Percentiles rank a stretch among this genome's conserved stretches.
Evolutionary conservation across 225 moss, liverwort and hornwort genomes (phyloP).

Genomic region (Ulota crispa): DNA sequence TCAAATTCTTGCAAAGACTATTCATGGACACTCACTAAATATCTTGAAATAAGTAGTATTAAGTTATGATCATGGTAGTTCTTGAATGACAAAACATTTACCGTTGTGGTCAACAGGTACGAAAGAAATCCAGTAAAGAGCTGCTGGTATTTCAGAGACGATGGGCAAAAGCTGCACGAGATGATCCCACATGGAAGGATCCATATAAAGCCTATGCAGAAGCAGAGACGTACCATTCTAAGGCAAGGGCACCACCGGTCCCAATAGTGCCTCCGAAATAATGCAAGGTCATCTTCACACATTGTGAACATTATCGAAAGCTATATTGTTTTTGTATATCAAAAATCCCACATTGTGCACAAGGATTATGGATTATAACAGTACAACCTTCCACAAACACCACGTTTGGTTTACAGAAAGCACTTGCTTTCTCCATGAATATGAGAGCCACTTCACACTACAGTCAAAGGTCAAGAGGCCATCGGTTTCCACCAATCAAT

Average conservation of each 20-base stretch:
- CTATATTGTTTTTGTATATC: background rate
- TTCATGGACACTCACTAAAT: background rate
- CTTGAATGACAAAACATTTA: background rate
- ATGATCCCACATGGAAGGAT: constrained; percentile 62
- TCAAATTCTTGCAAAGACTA: too few species aligned
- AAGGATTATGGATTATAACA: background rate
- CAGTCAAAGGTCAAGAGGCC: too few species aligned
- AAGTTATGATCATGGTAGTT: background rate
- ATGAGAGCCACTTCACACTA: too few species aligned
- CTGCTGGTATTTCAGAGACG: constrained; percentile 48
- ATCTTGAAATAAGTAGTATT: background rate
- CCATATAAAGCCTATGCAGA: constrained; percentile 44
- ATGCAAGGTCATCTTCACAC: too few species aligned
- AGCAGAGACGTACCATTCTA: constrained; percentile 13
- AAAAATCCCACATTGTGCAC: background rate
- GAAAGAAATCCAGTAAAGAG: constrained; percentile 55
- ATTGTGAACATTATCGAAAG: background rate
- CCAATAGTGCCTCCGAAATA: background rate
- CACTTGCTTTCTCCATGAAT: background rate
- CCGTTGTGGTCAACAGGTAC: constrained; percentile 37
- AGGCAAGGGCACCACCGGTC: background rate
- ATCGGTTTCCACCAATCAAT: too few species aligned
- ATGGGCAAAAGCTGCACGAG: constrained; percentile 54
- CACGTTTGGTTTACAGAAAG: background rate
- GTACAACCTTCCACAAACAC: background rate